phyloP scores from a whole-genome alignment of 78 protist genomes.

The Pigoraptor vietnamica region DNA sequence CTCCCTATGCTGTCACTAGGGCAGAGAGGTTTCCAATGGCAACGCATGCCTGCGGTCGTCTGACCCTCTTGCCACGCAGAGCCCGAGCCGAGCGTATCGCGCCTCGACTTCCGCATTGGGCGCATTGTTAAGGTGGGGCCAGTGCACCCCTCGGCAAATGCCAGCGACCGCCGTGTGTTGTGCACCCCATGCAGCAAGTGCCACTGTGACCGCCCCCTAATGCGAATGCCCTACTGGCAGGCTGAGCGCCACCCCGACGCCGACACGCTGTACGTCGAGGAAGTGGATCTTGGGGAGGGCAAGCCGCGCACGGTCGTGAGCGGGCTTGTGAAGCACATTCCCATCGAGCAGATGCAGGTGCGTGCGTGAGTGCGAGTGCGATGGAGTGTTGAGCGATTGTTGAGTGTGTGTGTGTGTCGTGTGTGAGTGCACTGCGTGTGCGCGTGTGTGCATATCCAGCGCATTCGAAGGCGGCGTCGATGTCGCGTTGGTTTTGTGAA shows the following conservation, averaged over 20 bases:
- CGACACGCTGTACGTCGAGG: slow-evolving; percentile 39
- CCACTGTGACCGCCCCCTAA: too few relatives aligned
- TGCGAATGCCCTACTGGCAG: too few relatives aligned
- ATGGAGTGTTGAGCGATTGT: background rate
- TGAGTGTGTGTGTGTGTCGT: too few relatives aligned
- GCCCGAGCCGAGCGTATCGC: background rate
- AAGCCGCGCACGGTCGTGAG: slow-evolving; percentile 37
- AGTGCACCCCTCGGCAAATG: too few relatives aligned
- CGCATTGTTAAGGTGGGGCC: background rate
- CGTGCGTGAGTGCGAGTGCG: background rate
- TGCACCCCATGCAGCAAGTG: too few relatives aligned
- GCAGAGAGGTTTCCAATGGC: too few relatives aligned
- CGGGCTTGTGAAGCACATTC: slow-evolving; percentile 25
- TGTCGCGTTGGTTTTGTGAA: too few relatives aligned
- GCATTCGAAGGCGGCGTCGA: too few relatives aligned
- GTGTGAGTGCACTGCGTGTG: too few relatives aligned
- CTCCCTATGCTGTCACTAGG: too few relatives aligned
- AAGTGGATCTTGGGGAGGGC: slow-evolving; percentile 45
- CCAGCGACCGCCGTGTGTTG: too few relatives aligned
- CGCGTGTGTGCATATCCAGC: too few relatives aligned
- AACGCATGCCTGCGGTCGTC: background rate
- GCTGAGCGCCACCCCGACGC: slow-evolving; percentile 33
- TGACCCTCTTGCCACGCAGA: background rate
- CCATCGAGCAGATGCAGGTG: slow-evolving; percentile 17
- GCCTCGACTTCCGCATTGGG: slow-evolving; percentile 44